phyloP scores from a whole-genome alignment of 176 grass and related monocot species.

The Aegilops sharonensis region DNA sequence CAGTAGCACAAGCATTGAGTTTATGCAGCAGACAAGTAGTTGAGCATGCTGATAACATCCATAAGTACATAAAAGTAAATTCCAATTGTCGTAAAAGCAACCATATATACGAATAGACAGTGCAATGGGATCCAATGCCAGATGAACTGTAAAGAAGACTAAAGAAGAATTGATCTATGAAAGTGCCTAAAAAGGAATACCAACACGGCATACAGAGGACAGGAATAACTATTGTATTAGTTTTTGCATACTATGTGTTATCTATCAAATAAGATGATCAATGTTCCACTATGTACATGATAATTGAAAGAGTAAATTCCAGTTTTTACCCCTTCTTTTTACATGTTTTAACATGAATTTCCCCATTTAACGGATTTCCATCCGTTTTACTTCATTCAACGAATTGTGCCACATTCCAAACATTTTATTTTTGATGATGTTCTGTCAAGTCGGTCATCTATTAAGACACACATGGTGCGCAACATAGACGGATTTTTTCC shows the following conservation, averaged over 20 bases:
- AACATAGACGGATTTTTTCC: too few relatives aligned
- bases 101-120: neutral
- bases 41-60: neutral
- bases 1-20: neutral
- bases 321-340: too few relatives aligned
- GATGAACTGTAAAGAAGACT: neutral
- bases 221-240: neutral
- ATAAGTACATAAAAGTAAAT: neutral
- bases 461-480: too few relatives aligned
- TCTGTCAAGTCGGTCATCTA: too few relatives aligned
- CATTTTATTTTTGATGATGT: too few relatives aligned
- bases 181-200: neutral
- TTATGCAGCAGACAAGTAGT: neutral
- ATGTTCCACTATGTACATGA: neutral
- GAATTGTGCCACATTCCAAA: too few relatives aligned
- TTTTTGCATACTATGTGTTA: neutral
- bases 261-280: neutral
- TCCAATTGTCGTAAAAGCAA: neutral
- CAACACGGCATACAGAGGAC: neutral
- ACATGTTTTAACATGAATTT: too few relatives aligned
- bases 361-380: too few relatives aligned
- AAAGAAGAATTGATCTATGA: neutral
- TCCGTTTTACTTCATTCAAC: too few relatives aligned
- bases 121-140: neutral
- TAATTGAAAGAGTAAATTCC: too few relatives aligned